phyloP scores from a whole-genome alignment of 2,329 filamentous ascomycete genomes.

The Penicillium sp. region DNA sequence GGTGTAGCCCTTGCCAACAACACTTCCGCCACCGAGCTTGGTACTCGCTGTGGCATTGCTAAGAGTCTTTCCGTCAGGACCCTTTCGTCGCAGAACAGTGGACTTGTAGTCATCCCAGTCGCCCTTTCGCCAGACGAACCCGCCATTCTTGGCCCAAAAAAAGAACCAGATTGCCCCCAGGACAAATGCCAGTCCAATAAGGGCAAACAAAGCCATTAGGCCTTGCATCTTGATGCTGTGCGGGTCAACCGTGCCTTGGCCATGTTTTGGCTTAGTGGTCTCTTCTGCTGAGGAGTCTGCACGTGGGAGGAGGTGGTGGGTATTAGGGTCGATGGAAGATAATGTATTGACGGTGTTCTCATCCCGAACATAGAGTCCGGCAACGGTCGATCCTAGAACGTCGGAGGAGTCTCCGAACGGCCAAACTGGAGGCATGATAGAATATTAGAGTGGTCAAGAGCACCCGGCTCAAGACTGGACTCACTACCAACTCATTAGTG shows the following conservation, averaged over 20 bases:
- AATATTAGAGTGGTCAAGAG: slow-evolving; percentile 32
- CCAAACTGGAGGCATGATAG: slow-evolving; percentile 32
- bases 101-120: slow-evolving; percentile 99
- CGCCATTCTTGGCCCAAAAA: slow-evolving; percentile 96
- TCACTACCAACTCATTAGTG: slow-evolving; percentile 14
- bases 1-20: slow-evolving; percentile 62
- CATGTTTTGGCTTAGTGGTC: slow-evolving; percentile 18
- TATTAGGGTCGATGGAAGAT: slow-evolving; percentile 26
- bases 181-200: slow-evolving; percentile 76
- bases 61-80: slow-evolving; percentile 82
- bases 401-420: slow-evolving; percentile 22
- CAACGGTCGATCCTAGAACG: slow-evolving; percentile 21
- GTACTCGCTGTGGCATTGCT: slow-evolving; percentile 80
- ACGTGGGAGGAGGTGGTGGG: slow-evolving; percentile 30
- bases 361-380: slow-evolving; percentile 12
- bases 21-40: slow-evolving; percentile 78
- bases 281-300: slow-evolving; percentile 20
- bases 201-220: slow-evolving; percentile 80
- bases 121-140: slow-evolving; percentile 76
- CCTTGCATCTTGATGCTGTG: slow-evolving; percentile 52
- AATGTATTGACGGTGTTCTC: slow-evolving; percentile 10
- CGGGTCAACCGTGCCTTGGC: slow-evolving; percentile 42
- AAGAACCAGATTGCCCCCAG: slow-evolving; percentile 89
- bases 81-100: slow-evolving; percentile 83
- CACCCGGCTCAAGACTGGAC: slow-evolving; percentile 35